phyloP scores from a whole-genome alignment of 805 yeast species.

The Saturnispora zaruensis region DNA sequence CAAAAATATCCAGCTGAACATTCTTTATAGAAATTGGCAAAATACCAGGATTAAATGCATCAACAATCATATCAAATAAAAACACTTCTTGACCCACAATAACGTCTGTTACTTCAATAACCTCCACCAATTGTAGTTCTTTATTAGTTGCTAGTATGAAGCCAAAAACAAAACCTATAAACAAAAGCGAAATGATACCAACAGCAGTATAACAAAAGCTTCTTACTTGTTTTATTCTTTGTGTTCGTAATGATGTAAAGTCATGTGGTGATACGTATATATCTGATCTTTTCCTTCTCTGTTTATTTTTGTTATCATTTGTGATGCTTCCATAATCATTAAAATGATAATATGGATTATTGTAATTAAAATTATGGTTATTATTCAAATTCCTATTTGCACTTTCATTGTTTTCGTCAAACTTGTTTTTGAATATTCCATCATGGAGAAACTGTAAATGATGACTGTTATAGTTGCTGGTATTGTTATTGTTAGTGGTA shows the following conservation, averaged over 20 bases:
- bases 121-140: constrained; percentile 61
- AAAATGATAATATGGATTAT: constrained; percentile 4
- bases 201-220: constrained; percentile 36
- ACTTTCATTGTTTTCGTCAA: background rate
- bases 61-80: constrained; percentile 66
- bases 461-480: background rate
- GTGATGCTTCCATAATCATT: constrained; percentile 15
- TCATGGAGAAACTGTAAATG: background rate
- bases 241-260: constrained; percentile 27
- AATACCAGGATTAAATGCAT: constrained; percentile 84
- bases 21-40: constrained; percentile 53
- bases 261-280: constrained; percentile 31
- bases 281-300: constrained; percentile 18
- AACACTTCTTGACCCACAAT: constrained; percentile 78
- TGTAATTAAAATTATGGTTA: background rate
- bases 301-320: constrained; percentile 6
- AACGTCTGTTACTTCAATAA: constrained; percentile 57
- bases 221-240: constrained; percentile 25
- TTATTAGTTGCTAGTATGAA: constrained; percentile 79
- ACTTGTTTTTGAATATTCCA: background rate
- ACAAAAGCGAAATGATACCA: constrained; percentile 42
- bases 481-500: background rate
- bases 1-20: constrained; percentile 79
- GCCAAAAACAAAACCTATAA: constrained; percentile 74
- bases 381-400: background rate